Base-by-base conservation (phyloP, 495 filamentous ascomycete species). In the Aspergillus leporis region DNA sequence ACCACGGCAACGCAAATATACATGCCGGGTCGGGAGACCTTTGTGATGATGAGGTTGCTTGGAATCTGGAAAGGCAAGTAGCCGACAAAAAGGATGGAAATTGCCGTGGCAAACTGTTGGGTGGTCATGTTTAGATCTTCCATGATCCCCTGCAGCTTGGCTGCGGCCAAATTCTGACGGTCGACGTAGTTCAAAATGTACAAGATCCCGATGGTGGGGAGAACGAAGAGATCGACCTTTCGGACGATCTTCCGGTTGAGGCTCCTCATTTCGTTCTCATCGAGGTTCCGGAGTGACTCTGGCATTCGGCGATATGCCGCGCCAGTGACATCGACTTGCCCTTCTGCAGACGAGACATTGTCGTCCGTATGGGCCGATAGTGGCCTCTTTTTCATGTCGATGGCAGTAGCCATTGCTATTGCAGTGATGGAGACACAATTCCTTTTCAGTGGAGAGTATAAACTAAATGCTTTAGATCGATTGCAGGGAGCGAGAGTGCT, bases 61-160 rank as follows among this genome's bases (percentile, higher is more conserved):
- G 84, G 85, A 18, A 88, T 70, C 63, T 84, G 81, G 70, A 84
- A 80, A 23, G 82, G 67, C 16, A 84, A 60, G 62, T 84, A 85
- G 6, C 77, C 69, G n/a, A 70, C 67, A 40, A 68, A 68, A n/a
- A 74, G 67, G 34, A 71, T 71, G 12, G 66, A 70, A 16, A 74
- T 59, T 7, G 65, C 65, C 0, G 67, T 68, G 10, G 65, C 65
- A 50, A 70, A 74, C n/a, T 71, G 61, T 51, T 68, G 22, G 6
- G 59, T 64, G 16, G 51, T 65, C 65, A 74, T 67, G 51, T 67
- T 47, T 19, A 72, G 55, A 46, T 72, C 69, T 1, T 66, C 60
- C 41, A 59, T 65, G 56, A 70, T 70, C 19, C 69, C 69, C 25
- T 70, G 67, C 79, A 86, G 66, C 66, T 77, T 22, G 77, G 78